phyloP scores from a whole-genome alignment of 495 filamentous ascomycete genomes.

The Xylaria sp. region DNA sequence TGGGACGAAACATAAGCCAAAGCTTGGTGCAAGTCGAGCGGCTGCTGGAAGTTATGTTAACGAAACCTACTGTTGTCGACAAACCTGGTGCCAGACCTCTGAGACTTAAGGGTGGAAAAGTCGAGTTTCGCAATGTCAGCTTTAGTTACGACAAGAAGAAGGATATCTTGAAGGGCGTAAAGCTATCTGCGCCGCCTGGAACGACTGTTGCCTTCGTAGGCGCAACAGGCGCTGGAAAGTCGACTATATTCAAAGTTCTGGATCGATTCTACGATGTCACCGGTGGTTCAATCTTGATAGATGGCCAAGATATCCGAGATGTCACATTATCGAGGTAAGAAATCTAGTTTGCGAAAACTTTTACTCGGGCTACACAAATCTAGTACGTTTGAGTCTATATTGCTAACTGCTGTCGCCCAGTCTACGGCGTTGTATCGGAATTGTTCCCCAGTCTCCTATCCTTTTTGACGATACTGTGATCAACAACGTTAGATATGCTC shows the following conservation, averaged over 20 bases:
- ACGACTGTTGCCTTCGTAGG: conserved; percentile 79
- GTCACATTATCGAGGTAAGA: conserved; percentile 65
- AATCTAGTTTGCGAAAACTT: not conserved
- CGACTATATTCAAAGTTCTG: conserved; percentile 76
- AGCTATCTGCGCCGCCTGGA: conserved; percentile 65
- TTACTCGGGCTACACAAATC: not conserved
- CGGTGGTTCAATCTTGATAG: conserved; percentile 70
- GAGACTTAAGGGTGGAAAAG: conserved; percentile 62
- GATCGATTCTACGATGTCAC: conserved; percentile 74
- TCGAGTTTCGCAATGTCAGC: conserved; percentile 68
- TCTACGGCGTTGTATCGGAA: conserved; percentile 69
- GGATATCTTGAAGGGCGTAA: conserved; percentile 68
- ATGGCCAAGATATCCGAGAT: conserved; percentile 74
- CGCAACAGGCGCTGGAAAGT: conserved; percentile 77
- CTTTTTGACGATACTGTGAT: conserved; percentile 78
- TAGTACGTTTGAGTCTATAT: not conserved
- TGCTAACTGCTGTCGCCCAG: conserved; percentile 45
- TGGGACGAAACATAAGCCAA: conserved; percentile 64
- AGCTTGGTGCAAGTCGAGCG: conserved; percentile 75
- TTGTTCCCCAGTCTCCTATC: conserved; percentile 74
- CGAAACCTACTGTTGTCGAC: conserved; percentile 66
- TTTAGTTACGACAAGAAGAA: conserved; percentile 78
- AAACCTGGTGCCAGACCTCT: conserved; percentile 62
- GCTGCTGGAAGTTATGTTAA: conserved; percentile 73
- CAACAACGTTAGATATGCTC: conserved; percentile 75